Conservation (phyloP, 768 basidiomycete genomes). For the Paxillus ammoniavirescens region DNA sequence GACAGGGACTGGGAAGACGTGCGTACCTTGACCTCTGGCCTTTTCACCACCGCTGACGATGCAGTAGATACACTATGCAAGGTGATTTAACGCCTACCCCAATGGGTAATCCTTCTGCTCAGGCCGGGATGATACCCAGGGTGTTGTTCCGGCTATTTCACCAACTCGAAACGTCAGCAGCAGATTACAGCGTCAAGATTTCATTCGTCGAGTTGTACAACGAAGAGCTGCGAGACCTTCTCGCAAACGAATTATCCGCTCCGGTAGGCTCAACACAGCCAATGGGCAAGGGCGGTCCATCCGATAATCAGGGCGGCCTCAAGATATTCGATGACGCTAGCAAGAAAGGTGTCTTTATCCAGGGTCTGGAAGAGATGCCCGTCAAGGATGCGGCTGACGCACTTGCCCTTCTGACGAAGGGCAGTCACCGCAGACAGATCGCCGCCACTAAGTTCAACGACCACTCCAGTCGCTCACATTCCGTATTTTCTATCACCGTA, state of each 20-base stretch:
- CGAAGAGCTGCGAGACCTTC: slow-evolving; percentile 94
- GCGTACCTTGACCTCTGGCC: slow-evolving; percentile 31
- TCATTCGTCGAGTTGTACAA: slow-evolving; percentile 97
- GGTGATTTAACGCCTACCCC: slow-evolving; percentile 84
- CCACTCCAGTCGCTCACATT: slow-evolving; percentile 95
- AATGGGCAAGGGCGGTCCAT: slow-evolving; percentile 61
- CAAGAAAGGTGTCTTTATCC: slow-evolving; percentile 89
- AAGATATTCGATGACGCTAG: slow-evolving; percentile 92
- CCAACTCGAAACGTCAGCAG: slow-evolving; percentile 69
- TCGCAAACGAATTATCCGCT: slow-evolving; percentile 73
- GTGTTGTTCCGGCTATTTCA: slow-evolving; percentile 90
- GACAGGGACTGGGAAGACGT: slow-evolving; percentile 99
- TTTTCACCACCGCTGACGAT: slow-evolving; percentile 10
- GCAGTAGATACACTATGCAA: slow-evolving; percentile 88
- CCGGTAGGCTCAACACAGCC: slow-evolving; percentile 70
- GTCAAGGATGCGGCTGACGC: slow-evolving; percentile 85
- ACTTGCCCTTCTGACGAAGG: slow-evolving; percentile 79
- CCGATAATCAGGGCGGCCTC: slow-evolving; percentile 57
- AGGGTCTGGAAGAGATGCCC: slow-evolving; percentile 87
- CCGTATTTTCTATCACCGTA: slow-evolving; percentile 94
- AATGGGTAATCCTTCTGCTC: slow-evolving; percentile 81
- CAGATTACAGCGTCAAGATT: slow-evolving; percentile 90
- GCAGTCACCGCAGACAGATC: slow-evolving; percentile 87
- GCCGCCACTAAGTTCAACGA: slow-evolving; percentile 98
- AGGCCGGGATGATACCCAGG: slow-evolving; percentile 96